Base-by-base conservation (phyloP, 192 early-diverging fungal genomes). In the Entomortierella beljakovae region DNA sequence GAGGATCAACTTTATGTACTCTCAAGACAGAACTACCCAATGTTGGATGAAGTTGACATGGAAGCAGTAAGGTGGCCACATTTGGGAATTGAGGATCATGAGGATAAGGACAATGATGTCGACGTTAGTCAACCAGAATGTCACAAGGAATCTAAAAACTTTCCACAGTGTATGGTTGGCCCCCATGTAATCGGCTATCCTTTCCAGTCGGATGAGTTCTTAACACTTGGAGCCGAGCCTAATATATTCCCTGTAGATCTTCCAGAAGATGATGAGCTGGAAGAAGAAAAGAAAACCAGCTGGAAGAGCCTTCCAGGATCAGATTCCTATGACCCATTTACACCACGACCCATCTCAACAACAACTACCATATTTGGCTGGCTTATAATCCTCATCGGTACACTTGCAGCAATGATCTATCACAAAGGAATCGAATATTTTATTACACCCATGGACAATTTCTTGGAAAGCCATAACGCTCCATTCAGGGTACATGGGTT, bases 321-420 rank as follows among this genome's bases (percentile, higher is more conserved):
- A 2, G 37, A 32, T 32, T 20, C 52, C 6, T 34, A 65, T 31
- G 63, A 57, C 3, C 65, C 65, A 10, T 57, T 55, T 34, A 56
- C 37, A 43, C 67, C 31, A 48, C 48, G 49, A 42, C 55, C 57
- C 26, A 64, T 68, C 29, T 68, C 73, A 28, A 63, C 6, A 35
- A 70, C 55, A 38, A 79, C 75, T 1, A 79, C 75, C 8, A 26
- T 79, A 20, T 56, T 70, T 5, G 75, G 75, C 28, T 79, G 75
- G 75, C 42, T 70, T 5, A 51, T 70, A 11, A 63, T 79, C 20
- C 4, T 65, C 6, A 0, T 69, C 0, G 75, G 75, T 10, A 52
- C 70, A 2, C 29, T 79, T 35, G 65, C 67, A 20, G 75, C 38
- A 6, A 48, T 69, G 26, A 57, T 70, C 2, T 65, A 79, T 23